Evolutionary conservation across 345 rosid genomes (phyloP), one percentile per base, ranked within the genome.

Genomic region (Excoecaria agallocha): DNA sequence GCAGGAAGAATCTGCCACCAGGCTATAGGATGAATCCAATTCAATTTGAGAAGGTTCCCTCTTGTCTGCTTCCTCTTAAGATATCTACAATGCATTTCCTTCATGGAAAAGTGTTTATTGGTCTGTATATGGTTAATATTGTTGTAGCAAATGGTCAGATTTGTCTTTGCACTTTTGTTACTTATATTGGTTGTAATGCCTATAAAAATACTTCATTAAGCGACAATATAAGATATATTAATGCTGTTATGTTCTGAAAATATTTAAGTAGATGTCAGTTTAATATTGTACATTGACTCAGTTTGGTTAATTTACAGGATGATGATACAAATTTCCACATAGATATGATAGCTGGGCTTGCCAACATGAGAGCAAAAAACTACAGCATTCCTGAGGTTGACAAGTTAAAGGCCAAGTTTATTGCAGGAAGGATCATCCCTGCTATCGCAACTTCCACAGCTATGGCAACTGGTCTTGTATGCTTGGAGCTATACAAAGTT

Each of bases 321-420:
- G 99, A 96, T 70, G 97, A 96, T 73, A 88, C 97, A 50, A 96
- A 96, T 86, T 96, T 89, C 79, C 99, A 96, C 85, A 93, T 96
- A 98, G 99, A 96, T 83, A 66, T 93, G 84, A 96, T 96, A 64
- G 94, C 98, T 65, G 99, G 88, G 59, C 91, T 96, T 50, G 99
- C 99, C 45, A 96, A 96, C 87, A 96, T 96, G 99, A 93, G 99
- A 85, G 99, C 99, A 56, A 93, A 97, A 76, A 96, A 96, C 88
- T 96, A 96, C 82, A 80, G 90, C 77, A 91, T 96, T 69, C 96
- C 96, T 0, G 99, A 96, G 76, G 98, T 96, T 2, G 98, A 96
- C 86, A 96, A 96, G 81, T 90, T 96, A 66, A 96, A 96, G 77
- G 99, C 99, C 66, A 96, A 96, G 82, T 91, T 96, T 74, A 96